Conservation (phyloP, 1,139 yeast species). For the Taiozyma onychis region DNA sequence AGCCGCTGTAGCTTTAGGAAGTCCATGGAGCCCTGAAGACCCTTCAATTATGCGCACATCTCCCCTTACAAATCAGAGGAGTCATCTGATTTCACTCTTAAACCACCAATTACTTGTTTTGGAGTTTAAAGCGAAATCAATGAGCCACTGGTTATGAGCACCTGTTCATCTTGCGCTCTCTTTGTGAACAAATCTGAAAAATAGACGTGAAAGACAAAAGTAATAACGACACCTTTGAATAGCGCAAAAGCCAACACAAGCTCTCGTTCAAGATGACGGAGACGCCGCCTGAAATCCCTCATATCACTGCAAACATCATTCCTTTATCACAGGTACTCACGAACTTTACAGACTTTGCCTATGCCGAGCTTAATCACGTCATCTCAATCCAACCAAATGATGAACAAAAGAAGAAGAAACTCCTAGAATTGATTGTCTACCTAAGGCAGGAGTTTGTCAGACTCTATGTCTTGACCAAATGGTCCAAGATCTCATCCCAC, state of each 20-base stretch:
- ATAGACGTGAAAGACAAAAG: neutral
- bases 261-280: neutral
- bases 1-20: too few species aligned
- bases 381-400: conserved; percentile 59
- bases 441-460: conserved; percentile 80
- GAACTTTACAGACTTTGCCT: conserved; percentile 58
- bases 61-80: too few species aligned
- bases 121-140: too few species aligned
- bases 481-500: conserved; percentile 65
- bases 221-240: neutral
- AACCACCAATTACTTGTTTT: too few species aligned
- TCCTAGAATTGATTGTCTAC: conserved; percentile 61
- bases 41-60: too few species aligned
- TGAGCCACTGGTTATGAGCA: neutral
- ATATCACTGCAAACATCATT: conserved; percentile 64
- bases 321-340: conserved; percentile 56
- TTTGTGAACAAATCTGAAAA: neutral
- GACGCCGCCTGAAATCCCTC: conserved; percentile 45
- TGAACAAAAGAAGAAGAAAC: conserved; percentile 55
- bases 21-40: too few species aligned
- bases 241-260: neutral
- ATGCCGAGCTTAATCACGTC: conserved; percentile 54
- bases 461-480: conserved; percentile 77
- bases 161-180: neutral
- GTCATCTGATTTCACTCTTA: too few species aligned